phyloP scores from a whole-genome alignment of 2,329 filamentous ascomycete species.

The Aurifilum marmelostoma region DNA sequence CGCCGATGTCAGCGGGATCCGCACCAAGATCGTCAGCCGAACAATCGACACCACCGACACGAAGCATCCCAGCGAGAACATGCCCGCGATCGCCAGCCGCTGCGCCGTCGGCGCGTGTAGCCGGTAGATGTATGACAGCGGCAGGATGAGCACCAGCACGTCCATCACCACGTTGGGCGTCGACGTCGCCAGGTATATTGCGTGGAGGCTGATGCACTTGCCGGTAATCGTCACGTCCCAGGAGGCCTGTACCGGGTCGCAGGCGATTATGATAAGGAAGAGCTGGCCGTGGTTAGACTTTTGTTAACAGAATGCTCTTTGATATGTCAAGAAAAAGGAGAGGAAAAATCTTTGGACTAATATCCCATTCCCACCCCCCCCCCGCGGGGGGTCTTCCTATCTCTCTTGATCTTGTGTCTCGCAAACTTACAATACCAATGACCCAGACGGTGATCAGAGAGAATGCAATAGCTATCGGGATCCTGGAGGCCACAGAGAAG shows the following conservation, averaged over 20 bases:
- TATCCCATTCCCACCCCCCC: neutral
- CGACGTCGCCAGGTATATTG: neutral
- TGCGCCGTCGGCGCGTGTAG: neutral
- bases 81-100: constrained; percentile 2
- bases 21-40: constrained; percentile 1
- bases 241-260: neutral
- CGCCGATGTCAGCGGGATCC: neutral
- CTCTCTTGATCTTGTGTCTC: too few relatives aligned
- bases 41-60: neutral
- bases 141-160: neutral
- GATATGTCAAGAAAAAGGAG: neutral
- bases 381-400: too few relatives aligned
- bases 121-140: neutral
- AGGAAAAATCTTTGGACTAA: neutral
- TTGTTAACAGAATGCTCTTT: neutral
- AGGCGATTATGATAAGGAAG: neutral
- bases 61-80: constrained; percentile 1
- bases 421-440: neutral
- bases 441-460: neutral
- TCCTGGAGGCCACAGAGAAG: neutral
- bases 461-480: neutral
- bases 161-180: neutral
- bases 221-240: neutral
- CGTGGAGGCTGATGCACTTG: constrained; percentile 1
- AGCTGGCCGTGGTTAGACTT: neutral